Conservation (phyloP, 2,329 filamentous ascomycete genomes). For the Talaromyces verruculosus region DNA sequence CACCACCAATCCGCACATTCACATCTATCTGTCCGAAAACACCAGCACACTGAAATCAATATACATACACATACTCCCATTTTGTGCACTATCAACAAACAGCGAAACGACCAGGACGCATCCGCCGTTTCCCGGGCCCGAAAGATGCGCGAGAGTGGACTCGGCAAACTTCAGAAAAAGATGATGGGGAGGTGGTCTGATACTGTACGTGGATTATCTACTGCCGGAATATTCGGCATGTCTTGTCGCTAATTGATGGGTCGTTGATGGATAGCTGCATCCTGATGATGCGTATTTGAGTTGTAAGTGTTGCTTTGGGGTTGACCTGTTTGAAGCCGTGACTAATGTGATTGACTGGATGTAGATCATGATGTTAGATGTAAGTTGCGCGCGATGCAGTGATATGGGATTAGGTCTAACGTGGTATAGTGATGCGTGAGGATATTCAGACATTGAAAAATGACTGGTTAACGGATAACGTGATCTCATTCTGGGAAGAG, state of each 20-base stretch:
- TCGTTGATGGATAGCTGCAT: constrained; percentile 37
- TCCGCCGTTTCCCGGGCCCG: not conserved
- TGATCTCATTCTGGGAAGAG: constrained; percentile 98
- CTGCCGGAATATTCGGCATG: not conserved
- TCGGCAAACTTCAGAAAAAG: constrained; percentile 36
- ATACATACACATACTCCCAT: not conserved
- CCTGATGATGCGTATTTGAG: constrained; percentile 70
- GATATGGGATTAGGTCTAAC: not conserved
- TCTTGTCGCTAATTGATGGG: constrained; percentile 1
- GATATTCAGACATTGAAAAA: constrained; percentile 84
- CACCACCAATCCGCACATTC: not conserved
- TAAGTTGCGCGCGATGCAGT: constrained; percentile 42
- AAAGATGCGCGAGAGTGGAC: constrained; percentile 19
- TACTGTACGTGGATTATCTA: constrained; percentile 31
- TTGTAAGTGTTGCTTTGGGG: constrained; percentile 53
- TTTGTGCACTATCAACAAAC: too few relatives aligned
- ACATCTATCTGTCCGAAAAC: not conserved
- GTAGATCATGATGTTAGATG: constrained; percentile 65
- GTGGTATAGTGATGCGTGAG: constrained; percentile 70
- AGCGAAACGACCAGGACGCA: not conserved
- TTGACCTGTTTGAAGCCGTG: not conserved
- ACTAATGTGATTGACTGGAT: not conserved
- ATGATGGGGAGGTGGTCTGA: constrained; percentile 41
- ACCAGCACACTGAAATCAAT: not conserved
- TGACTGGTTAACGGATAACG: constrained; percentile 97